These are phyloP conservation scores for Entomortierella beljakovae DNA, from an alignment of 192 early-diverging fungal genomes.

Conservation along the genomic window DNA sequence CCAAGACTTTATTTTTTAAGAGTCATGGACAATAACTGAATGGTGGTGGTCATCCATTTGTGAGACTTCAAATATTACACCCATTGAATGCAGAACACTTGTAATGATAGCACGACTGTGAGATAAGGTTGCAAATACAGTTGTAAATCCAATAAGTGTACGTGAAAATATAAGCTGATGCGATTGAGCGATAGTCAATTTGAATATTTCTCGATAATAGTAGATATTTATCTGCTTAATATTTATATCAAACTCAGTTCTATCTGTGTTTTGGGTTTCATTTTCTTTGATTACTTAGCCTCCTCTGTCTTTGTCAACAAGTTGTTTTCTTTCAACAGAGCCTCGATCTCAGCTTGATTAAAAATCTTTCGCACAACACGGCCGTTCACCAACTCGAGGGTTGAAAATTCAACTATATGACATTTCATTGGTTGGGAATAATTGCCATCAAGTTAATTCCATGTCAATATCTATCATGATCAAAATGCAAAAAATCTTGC, in stretches of 20 bases:
- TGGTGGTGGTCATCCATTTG: too few relatives aligned
- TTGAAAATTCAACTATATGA: constrained; percentile 89
- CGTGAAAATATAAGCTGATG: too few relatives aligned
- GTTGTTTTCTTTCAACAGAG: constrained; percentile 82
- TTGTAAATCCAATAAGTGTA: too few relatives aligned
- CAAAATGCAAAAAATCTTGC: neutral
- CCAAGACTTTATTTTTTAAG: too few relatives aligned
- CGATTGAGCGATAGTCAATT: too few relatives aligned
- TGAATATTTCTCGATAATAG: too few relatives aligned
- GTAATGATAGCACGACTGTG: too few relatives aligned
- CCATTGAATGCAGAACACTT: too few relatives aligned
- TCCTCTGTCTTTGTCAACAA: constrained; percentile 56
- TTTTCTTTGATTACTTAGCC: constrained; percentile 26
- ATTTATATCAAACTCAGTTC: neutral
- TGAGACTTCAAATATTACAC: too few relatives aligned
- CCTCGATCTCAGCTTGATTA: constrained; percentile 83
- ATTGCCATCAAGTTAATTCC: neutral
- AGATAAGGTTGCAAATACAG: too few relatives aligned
- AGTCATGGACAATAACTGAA: too few relatives aligned
- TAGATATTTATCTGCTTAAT: neutral
- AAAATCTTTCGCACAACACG: constrained; percentile 76
- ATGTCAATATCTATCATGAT: neutral
- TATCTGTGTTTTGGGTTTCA: neutral
- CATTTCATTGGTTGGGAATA: constrained; percentile 9
- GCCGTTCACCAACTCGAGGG: constrained; percentile 72